A percentile compares a stretch with the other conserved stretches of the same genome.
Evolutionary conservation across 768 basidiomycete species (phyloP).

Genomic region (Polyporus arcularius): DNA sequence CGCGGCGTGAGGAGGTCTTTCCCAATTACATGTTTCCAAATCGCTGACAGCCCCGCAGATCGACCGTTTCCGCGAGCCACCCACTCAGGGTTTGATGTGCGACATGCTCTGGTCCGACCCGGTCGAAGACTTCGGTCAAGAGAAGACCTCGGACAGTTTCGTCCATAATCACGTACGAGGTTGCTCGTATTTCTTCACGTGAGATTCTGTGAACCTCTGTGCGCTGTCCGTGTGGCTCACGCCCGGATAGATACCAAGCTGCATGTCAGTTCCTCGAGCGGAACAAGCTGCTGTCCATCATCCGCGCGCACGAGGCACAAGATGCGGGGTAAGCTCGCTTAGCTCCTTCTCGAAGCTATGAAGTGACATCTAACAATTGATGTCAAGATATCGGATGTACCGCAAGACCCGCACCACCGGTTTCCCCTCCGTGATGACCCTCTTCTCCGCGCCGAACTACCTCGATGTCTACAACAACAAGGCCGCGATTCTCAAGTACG

Average conservation of each 20-base stretch:
- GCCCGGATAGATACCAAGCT: conserved; percentile 76
- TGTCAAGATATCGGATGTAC: conserved; percentile 90
- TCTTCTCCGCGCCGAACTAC: conserved; percentile 98
- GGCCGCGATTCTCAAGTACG: conserved; percentile 98
- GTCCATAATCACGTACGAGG: conserved; percentile 96
- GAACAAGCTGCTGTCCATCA: conserved; percentile 95
- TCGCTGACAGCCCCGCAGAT: conserved; percentile 50
- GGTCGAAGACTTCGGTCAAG: conserved; percentile 94
- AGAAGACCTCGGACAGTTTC: conserved; percentile 89
- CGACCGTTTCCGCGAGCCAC: conserved; percentile 98
- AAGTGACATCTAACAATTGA: conserved; percentile 5
- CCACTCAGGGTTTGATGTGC: conserved; percentile 97
- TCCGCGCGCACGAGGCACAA: conserved; percentile 97
- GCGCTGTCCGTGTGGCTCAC: conserved; percentile 10
- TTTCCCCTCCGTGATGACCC: conserved; percentile 99
- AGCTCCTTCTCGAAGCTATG: background rate
- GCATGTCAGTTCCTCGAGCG: conserved; percentile 97
- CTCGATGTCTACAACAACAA: conserved; percentile 99
- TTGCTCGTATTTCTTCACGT: conserved; percentile 96
- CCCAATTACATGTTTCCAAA: background rate
- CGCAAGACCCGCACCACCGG: conserved; percentile 97
- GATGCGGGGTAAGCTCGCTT: conserved; percentile 80
- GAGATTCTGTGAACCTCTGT: conserved; percentile 29
- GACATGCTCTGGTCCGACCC: conserved; percentile 99
- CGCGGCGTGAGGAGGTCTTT: conserved; percentile 59